Base-by-base conservation (phyloP, 768 basidiomycete species). In the Udeniomyces megalosporus region DNA sequence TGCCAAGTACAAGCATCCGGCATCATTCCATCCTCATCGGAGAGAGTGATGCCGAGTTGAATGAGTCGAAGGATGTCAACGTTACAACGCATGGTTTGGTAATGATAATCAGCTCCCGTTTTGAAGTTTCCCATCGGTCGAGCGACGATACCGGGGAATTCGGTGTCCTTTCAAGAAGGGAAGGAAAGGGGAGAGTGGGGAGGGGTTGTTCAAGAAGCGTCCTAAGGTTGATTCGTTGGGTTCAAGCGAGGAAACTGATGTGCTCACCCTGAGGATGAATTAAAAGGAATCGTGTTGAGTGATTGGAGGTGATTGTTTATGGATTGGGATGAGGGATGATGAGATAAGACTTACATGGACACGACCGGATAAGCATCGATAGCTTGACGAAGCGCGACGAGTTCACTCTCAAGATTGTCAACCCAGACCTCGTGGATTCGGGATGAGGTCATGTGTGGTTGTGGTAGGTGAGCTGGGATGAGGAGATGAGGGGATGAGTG, bases 51-150 rank as follows among this genome's bases (percentile, higher is more conserved):
- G 5, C 95, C 95, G 65, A 97, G 83, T 76, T 99, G 95, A 55
- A 99, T 96, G 75, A 97, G 87, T 77, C 89, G 90, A 68, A 99
- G 80, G 53, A 97, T 78, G 79, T 99, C 95, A 70, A 97, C 95
- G 75, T 99, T 99, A 77, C 92, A 95, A 65, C 95, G 84, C 86
- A 99, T 93, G 2, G 95, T 99, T 75, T 99, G 95, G 75, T 96
- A 99, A 75, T 97, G 93, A 71, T 96, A 97, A 75, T 99, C 95
- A 24, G 90, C 90, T 12, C 90, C 89, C 0, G 91, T 92, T 74
- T 89, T 90, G 79, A 96, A 97, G 35, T 83, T 78, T 5, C 95
- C 95, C 69, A 99, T 93, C 2, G 95, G 95, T 22, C 95, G 82
- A 3, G 93, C 95, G 60, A 99, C 95, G 47, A 96, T 91, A 10